Evolutionary conservation across 371 early-diverging fungal genomes (phyloP), one percentile per base, ranked within the genome.

Genomic region (Rhizopus microsporus): DNA sequence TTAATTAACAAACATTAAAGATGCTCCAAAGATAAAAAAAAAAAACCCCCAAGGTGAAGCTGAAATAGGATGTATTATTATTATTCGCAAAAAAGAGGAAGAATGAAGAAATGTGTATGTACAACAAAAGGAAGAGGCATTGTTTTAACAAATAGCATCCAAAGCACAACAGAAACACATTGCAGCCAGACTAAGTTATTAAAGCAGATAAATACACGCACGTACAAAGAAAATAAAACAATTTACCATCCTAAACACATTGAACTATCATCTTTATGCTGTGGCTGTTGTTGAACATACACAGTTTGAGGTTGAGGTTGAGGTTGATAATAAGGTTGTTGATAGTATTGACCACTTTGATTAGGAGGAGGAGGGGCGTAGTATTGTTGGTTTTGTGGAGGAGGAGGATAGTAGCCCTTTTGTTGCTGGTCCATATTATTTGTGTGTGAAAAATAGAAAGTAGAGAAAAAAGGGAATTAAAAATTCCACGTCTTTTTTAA

Each of bases 291-390:
- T 40, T 63, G 67, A 43, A 67, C 59, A 67, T 71, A 71, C 5
- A 71, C 62, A 34, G 64, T 49, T 30, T 71, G 67, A 29, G 71
- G 71, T 7, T 50, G 60, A 34, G 59, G 61, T 39, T 67, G 67
- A 16, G 55, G 52, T 47, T 52, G 50, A 54, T 63, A 60, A 40
- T 63, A 61, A 39, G 57, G 62, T 17, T 64, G 69, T 51, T 60
- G 69, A 46, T 46, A 46, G 12, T 46, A 97, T 67, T 88, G 89
- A 29, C 97, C 97, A 34, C 97, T 96, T 72, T 95, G 95, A 58
- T 83, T 93, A 6, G 97, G 96, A 31, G 94, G 94, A 48, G 95
- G 64, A 62, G 85, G 6, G 29, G 40, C 3, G 13, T 43, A 54
- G 10, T 40, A 29, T 43, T 43, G 43, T 12, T 46, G 46, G 7